Evolutionary conservation across 23 red algal species (phyloP), one percentile per base, ranked within the genome.

Genomic region (Gracilaria vermiculophylla): DNA sequence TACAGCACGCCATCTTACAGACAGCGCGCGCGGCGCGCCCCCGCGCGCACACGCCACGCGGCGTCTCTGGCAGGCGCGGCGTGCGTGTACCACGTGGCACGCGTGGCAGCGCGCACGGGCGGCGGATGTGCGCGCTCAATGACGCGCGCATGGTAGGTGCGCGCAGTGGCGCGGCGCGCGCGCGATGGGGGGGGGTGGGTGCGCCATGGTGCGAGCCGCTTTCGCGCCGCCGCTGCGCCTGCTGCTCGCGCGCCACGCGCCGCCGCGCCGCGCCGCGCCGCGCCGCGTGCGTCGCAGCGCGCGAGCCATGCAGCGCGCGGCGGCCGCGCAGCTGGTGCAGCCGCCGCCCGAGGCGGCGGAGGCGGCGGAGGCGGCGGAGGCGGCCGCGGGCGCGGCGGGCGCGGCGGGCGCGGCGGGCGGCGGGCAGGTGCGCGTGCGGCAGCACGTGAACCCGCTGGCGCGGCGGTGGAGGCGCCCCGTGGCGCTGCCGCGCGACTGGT

Each of bases 401-500:
- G n/a, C n/a, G 25, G 51, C 84, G 9, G 70, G 2, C 27, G 72
- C 84, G 1, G 3, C 27, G 12, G 20, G 62, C 19, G 15, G 56
- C 20, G 92, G 82, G 21, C 83, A 89, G 69, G 84, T 95, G 2
- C 83, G 95, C 36, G 80, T 96, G 8, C 90, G 97, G 20, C 92
- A 99, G 60, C 97, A 99, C 62, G 88, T 99, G 45, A 99, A 99
- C 67, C 97, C 97, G 27, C 82, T 99, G 14, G 72, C 92, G 23
- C 77, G 82, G 6, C 61, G 83, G n/a, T 94, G 90, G 78, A 62
- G 73, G 25, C 36, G 48, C 64, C 78, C 90, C 11, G 34, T 94
- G 29, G 4, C 25, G 12, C 77, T 98, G 5, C 67, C 78, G 5
- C 39, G 50, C 23, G 79, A 90, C 0, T 94, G 90, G 91, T 82